Evolutionary conservation across 2,329 filamentous ascomycete species (phyloP), one percentile per base, ranked within the genome.

Genomic region (Claviceps maximensis): DNA sequence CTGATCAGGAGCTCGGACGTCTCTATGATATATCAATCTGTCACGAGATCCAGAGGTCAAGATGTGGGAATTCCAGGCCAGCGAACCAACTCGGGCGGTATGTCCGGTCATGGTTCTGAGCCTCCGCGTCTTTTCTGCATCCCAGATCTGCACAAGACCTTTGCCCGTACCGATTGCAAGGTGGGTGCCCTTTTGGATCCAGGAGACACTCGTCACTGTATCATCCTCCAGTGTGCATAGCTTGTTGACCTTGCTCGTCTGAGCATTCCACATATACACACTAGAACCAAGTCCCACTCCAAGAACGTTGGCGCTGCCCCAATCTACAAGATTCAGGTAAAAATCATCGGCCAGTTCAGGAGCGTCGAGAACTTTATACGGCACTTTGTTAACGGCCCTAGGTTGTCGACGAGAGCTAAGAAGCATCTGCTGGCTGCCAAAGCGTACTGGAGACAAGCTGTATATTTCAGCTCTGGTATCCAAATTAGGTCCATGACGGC

Each of bases 21-120:
- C 93, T 54, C 93, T 87, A 65, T 98, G 93, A 62, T 93, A 94
- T 56, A 98, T 98, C 12, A 88, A 74, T 36, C 93, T 86, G 71
- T 98, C 93, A 50, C 93, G 80, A 29, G 91, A 97, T 23, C 93
- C 93, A 3, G 93, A 97, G 0, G 90, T 95, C 23, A 98, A 80
- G 53, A 98, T 95, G 65, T 98, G 93, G 50, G 93, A 89, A 63
- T 98, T 98, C 93, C 93, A 98, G 1, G 93, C 93, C 56, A 98
- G 74, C 31, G 91, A 89, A 25, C 93, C 93, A 41, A 98, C 93
- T 55, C 93, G 83, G 55, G 86, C 89, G 0, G 89, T 93, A 67
- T 98, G 93, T 2, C 93, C 93, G 7, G 89, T 95, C 93, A 98
- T 98, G 8, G 91, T 96, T 59, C 93, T 82, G 55, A 98, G 70